Percentiles rank a stretch among this genome's conserved stretches.
Conservation (phyloP, 768 basidiomycete genomes). For the Lentinula aciculospora region DNA sequence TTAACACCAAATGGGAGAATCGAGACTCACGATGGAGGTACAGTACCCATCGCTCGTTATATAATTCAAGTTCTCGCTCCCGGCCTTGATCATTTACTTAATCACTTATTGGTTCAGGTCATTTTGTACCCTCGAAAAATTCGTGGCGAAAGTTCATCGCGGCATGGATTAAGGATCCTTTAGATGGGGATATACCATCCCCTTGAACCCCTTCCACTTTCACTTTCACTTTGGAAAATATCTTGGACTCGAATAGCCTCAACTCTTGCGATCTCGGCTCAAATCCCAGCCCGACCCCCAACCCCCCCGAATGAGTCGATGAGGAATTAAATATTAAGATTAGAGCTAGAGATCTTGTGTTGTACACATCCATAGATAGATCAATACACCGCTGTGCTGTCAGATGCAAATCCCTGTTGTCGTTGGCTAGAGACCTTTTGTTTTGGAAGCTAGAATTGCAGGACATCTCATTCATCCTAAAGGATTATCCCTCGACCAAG, state of each 20-base stretch:
- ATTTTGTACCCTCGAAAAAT: conserved; percentile 77
- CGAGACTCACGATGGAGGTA: conserved; percentile 78
- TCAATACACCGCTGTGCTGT: too few relatives aligned
- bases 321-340: not conserved
- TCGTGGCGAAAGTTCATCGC: conserved; percentile 73
- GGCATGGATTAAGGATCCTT: conserved; percentile 55
- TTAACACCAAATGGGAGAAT: conserved; percentile 54
- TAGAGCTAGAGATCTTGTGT: too few relatives aligned
- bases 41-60: conserved; percentile 21
- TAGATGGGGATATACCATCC: conserved; percentile 34
- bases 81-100: not conserved
- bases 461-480: too few relatives aligned
- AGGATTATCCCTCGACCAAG: too few relatives aligned
- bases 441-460: too few relatives aligned
- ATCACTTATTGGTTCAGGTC: conserved; percentile 49
- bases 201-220: conserved; percentile 22
- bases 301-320: not conserved
- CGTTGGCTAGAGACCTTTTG: too few relatives aligned
- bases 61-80: not conserved
- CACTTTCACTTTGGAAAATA: not conserved
- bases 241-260: not conserved
- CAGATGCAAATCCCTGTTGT: too few relatives aligned
- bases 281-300: too few relatives aligned
- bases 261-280: not conserved
- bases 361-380: too few relatives aligned